phyloP scores from a whole-genome alignment of 1,284 basidiomycete genomes.

The Bondarzewia mesenterica region DNA sequence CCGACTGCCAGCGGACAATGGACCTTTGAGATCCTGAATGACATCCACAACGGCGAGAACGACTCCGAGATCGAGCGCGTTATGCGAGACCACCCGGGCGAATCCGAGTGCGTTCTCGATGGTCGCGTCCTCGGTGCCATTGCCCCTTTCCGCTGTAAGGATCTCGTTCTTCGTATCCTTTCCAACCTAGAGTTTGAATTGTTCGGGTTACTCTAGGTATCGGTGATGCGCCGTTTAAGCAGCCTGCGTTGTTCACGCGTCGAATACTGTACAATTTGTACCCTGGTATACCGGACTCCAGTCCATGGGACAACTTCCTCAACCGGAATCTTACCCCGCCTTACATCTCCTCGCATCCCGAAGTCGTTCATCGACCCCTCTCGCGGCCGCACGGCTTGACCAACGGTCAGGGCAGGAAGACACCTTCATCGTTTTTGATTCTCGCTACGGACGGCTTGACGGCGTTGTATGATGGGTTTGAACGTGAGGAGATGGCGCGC shows the following conservation, averaged over 20 bases:
- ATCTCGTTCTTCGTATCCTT: constrained; percentile 3
- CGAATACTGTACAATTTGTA: constrained; percentile 58
- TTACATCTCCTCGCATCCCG: constrained; percentile 57
- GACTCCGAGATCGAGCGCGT: constrained; percentile 50
- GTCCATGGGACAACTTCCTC: constrained; percentile 59
- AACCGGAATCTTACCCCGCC: constrained; percentile 55
- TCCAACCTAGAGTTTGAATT: too few relatives aligned
- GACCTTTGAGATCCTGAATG: constrained; percentile 47
- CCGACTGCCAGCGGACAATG: constrained; percentile 36
- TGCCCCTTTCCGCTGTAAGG: constrained; percentile 60
- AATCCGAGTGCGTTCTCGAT: constrained; percentile 53
- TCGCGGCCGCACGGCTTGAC: constrained; percentile 5
- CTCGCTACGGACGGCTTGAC: constrained; percentile 62
- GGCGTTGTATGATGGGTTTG: constrained; percentile 44
- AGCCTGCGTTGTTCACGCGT: constrained; percentile 59
- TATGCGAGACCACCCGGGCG: constrained; percentile 51
- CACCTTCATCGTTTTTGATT: constrained; percentile 43
- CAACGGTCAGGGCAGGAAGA: background rate
- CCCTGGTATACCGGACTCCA: constrained; percentile 52
- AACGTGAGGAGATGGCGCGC: constrained; percentile 34
- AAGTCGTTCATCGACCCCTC: constrained; percentile 48
- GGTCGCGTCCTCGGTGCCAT: constrained; percentile 60
- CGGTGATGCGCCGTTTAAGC: constrained; percentile 65
- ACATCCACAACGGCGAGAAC: constrained; percentile 57
- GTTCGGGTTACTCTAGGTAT: constrained; percentile 47